These are phyloP conservation scores for Arthrinium puccinioides DNA, from an alignment of 2,329 filamentous ascomycete species.

Conservation along the genomic window DNA sequence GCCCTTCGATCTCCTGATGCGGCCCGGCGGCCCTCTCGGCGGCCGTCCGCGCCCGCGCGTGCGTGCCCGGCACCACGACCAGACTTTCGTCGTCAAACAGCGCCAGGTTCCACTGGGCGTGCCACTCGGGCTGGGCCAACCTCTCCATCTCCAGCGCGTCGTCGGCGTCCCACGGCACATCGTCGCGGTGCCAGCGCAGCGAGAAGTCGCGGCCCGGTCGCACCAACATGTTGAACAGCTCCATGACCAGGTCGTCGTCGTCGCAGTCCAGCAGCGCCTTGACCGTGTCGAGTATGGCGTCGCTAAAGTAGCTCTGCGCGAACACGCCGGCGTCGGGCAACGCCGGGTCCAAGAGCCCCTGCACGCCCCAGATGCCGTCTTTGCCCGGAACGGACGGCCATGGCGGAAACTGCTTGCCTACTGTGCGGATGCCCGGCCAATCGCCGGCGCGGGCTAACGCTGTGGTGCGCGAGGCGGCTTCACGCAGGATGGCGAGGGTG, in stretches of 20 bases:
- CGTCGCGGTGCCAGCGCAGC: conserved; percentile 80
- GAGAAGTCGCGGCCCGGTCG: conserved; percentile 64
- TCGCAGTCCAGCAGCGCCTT: conserved; percentile 51
- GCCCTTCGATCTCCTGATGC: conserved; percentile 56
- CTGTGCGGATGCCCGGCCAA: conserved; percentile 77
- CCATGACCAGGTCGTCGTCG: conserved; percentile 69
- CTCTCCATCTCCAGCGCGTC: conserved; percentile 59
- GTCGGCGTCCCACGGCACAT: conserved; percentile 60
- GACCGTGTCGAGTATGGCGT: conserved; percentile 54
- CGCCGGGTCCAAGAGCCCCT: conserved; percentile 72
- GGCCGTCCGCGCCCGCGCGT: conserved; percentile 63
- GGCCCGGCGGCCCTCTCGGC: conserved; percentile 61
- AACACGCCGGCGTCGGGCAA: conserved; percentile 58
- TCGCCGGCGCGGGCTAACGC: conserved; percentile 56
- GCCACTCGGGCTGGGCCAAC: conserved; percentile 54
- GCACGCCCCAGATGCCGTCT: conserved; percentile 80
- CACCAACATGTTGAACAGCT: conserved; percentile 81
- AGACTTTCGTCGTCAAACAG: conserved; percentile 63
- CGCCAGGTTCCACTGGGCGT: conserved; percentile 84
- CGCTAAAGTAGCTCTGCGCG: conserved; percentile 64
- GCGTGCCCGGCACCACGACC: conserved; percentile 71
- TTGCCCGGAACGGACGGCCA: conserved; percentile 53
- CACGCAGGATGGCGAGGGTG: conserved; percentile 52
- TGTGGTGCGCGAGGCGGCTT: conserved; percentile 50
- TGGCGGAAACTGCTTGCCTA: conserved; percentile 86